Base-by-base conservation (phyloP, 2,329 filamentous ascomycete species). In the Pseudogymnoascus sp. region DNA sequence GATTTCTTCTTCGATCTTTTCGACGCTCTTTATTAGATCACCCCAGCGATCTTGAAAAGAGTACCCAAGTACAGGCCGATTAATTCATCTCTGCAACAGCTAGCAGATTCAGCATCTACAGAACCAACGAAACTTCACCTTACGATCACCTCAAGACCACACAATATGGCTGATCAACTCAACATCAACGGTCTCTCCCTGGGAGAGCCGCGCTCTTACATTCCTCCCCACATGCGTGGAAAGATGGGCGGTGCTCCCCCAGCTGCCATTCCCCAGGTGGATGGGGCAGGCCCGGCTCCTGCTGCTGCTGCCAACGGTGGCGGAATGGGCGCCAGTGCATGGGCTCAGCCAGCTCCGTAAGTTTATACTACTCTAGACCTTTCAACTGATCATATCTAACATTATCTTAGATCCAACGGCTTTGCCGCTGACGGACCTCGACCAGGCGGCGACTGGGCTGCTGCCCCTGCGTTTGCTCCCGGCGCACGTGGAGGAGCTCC, bases 211-310 rank as follows among this genome's bases (percentile, higher is more conserved):
- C 88, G 88, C 73, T 90, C 90, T 64, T 95, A 95, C 82, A 92
- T 95, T 70, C 90, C 90, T 69, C 90, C 90, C 77, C 91, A 95
- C 78, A 86, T 93, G 82, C 87, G 90, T 74, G 80, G 79, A 72
- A 84, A 84, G 76, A 77, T 79, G 71, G 77, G 75, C 65, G 73
- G 66, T 65, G 70, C 68, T 23, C 61, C 62, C 62, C 14, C 63
- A 25, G 61, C 64, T n/a, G 60, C 13, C 34, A 39, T 43, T 25
- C 60, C 60, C 69, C 60, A 61, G 16, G 34, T 61, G 4, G 60
- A 61, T 43, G 60, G 60, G 39, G 34, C 34, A 39, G 51, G 23
- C 43, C 62, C 60, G 41, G 63, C 62, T 51, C 21, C 61, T 48
- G 23, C 62, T 57, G 23, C 61, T 48, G 23, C 62, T 51, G 19